Percentiles rank a stretch among this genome's conserved stretches.
Conservation (phyloP, 164 flowering plant genomes). For the Vitis rupestris region DNA sequence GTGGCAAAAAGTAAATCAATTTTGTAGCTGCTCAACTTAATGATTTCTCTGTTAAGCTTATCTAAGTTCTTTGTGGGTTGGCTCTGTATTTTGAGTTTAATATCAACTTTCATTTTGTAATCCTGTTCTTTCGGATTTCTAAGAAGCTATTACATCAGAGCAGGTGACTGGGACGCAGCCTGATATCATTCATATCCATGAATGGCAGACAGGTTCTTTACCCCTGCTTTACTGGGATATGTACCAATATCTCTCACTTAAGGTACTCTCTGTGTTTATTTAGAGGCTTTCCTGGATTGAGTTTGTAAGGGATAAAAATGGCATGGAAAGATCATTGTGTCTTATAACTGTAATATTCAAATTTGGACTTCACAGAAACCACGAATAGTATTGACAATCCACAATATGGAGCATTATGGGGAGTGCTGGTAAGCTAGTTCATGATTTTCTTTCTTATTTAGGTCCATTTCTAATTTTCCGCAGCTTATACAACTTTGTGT, state of each 20-base stretch:
- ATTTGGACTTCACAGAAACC: constrained; percentile 44
- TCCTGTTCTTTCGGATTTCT: neutral
- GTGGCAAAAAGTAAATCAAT: neutral
- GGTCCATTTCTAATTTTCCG: neutral
- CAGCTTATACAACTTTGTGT: neutral
- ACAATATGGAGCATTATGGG: constrained; percentile 79
- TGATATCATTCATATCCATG: constrained; percentile 70
- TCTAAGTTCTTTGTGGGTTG: neutral
- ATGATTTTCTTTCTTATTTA: constrained; percentile 1
- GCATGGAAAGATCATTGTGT: neutral
- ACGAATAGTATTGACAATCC: constrained; percentile 62
- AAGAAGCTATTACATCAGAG: constrained; percentile 4
- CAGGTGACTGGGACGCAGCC: constrained; percentile 64
- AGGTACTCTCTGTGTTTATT: constrained; percentile 28
- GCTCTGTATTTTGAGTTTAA: neutral
- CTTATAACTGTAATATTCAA: neutral
- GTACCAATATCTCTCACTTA: constrained; percentile 54
- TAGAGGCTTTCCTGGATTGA: neutral
- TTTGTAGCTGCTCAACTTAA: neutral
- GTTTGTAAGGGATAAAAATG: neutral
- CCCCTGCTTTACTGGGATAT: constrained; percentile 77
- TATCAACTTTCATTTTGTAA: neutral
- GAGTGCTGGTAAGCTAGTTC: constrained; percentile 50
- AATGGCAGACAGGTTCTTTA: constrained; percentile 66
- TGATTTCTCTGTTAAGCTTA: neutral